Evolutionary conservation across 2,329 filamentous ascomycete genomes (phyloP), one percentile per base, ranked within the genome.

Genomic region (Chaetomiaceae sp.): DNA sequence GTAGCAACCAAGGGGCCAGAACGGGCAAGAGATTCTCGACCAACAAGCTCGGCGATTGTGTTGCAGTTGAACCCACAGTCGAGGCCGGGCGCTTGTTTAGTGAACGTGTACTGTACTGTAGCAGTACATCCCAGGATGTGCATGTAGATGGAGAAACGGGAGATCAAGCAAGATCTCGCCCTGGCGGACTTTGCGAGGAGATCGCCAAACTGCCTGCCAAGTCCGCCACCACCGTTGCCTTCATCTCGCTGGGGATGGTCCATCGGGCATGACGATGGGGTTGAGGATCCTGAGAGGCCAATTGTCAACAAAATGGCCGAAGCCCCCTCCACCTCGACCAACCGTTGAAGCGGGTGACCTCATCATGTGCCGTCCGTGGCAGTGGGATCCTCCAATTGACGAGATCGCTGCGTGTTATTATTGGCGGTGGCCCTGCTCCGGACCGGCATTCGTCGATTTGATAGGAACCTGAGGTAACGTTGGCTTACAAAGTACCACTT

Each of bases 111-210:
- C n/a, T n/a, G n/a, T n/a, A n/a, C n/a, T n/a, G n/a, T n/a, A n/a
- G n/a, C n/a, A n/a, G n/a, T n/a, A n/a, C n/a, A n/a, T n/a, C n/a
- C n/a, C n/a, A n/a, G n/a, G n/a, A n/a, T n/a, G 27, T 30, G 35
- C 39, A 9, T 4, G 10, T 11, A 8, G 7, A n/a, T 6, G 37
- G 33, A 42, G 35, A 38, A 35, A 22, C 35, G 20, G 33, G 45
- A 42, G 39, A 48, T 39, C 39, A 40, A 42, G 42, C 42, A 34
- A 33, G 47, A 49, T 49, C 42, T 49, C 29, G 33, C 26, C 38
- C 15, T 29, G 22, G 20, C 11, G 26, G 35, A 33, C 19, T 33
- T 22, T 38, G 41, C 32, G 22, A 43, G 39, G 27, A 34, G 42
- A 49, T 45, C 33, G 34, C 18, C 47, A 30, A 26, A 24, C 10